phyloP scores from a whole-genome alignment of 2,329 filamentous ascomycete genomes.

The Pyricularia sp. region DNA sequence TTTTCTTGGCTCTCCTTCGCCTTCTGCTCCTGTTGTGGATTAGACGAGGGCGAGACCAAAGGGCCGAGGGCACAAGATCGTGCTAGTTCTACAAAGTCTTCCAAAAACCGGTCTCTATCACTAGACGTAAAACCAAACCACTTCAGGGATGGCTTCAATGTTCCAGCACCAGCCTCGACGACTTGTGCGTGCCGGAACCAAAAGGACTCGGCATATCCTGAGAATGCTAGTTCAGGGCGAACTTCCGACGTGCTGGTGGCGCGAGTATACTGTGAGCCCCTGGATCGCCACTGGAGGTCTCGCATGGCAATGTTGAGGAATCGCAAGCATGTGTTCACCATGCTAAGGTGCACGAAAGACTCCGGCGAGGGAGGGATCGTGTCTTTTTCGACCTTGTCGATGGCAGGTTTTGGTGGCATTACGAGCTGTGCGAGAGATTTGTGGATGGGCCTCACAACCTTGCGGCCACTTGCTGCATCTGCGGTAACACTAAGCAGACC shows the following conservation, averaged over 20 bases:
- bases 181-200: background rate
- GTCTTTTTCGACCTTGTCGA: background rate
- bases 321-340: background rate
- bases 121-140: background rate
- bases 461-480: background rate
- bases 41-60: background rate
- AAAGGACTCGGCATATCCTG: background rate
- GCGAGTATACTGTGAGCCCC: background rate
- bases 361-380: background rate
- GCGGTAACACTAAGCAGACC: background rate
- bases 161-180: background rate
- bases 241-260: background rate
- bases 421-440: background rate
- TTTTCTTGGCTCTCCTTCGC: background rate
- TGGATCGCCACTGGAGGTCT: background rate
- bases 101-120: background rate
- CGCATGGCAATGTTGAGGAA: background rate
- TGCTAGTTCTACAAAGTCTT: background rate
- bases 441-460: background rate
- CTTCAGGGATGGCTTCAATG: background rate
- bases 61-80: background rate
- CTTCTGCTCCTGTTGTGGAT: background rate
- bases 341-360: background rate
- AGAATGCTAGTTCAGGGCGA: background rate
- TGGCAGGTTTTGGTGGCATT: background rate